Conservation (phyloP, 1,284 basidiomycete genomes). For the Naganishia albida region DNA sequence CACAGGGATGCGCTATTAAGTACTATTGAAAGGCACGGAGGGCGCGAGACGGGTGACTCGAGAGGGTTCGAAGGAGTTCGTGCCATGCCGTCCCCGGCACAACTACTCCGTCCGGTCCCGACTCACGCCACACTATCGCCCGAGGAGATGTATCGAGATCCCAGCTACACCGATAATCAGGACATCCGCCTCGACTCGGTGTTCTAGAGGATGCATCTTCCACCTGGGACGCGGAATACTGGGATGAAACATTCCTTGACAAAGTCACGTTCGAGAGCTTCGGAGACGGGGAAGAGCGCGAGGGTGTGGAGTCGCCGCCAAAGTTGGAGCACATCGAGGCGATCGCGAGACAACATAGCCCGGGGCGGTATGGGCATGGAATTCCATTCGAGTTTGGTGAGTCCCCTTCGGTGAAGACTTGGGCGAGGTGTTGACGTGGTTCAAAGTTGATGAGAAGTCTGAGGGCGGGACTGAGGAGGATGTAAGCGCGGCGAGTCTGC, state of each 20-base stretch:
- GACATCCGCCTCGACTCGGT: background rate
- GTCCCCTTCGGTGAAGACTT: too few relatives aligned
- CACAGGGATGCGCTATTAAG: slow-evolving; percentile 18
- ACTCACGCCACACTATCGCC: too few relatives aligned
- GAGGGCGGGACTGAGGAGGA: too few relatives aligned
- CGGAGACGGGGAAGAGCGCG: slow-evolving; percentile 19
- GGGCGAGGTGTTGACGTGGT: too few relatives aligned
- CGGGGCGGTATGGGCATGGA: slow-evolving; percentile 77
- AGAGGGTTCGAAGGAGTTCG: too few relatives aligned
- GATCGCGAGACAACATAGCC: slow-evolving; percentile 62
- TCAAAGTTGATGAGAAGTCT: too few relatives aligned
- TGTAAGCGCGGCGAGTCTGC: too few relatives aligned
- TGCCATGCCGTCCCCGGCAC: too few relatives aligned
- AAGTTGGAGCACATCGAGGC: slow-evolving; percentile 54
- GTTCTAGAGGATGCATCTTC: background rate
- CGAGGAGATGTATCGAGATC: too few relatives aligned
- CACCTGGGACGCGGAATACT: background rate
- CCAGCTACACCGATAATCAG: background rate
- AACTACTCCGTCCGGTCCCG: too few relatives aligned
- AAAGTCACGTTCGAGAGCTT: slow-evolving; percentile 5
- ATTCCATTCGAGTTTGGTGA: slow-evolving; percentile 69
- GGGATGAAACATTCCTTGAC: slow-evolving; percentile 2
- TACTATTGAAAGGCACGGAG: background rate
- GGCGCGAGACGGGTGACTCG: too few relatives aligned
- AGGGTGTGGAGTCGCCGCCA: slow-evolving; percentile 44